These are phyloP conservation scores for Nepenthes mirabilis DNA, from an alignment of 148 eudicot genomes.

Conservation along the genomic window DNA sequence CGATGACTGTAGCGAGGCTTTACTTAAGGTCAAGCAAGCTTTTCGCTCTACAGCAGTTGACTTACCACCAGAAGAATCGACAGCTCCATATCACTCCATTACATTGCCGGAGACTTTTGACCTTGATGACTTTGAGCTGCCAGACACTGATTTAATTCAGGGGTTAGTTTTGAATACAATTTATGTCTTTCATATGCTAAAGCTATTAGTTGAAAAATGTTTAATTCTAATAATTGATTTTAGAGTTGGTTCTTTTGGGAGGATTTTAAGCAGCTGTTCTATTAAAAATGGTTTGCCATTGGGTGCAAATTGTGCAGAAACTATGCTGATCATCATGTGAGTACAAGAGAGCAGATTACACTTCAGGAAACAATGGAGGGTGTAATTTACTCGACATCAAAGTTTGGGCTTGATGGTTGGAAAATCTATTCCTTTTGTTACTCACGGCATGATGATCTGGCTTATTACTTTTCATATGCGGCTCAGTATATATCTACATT, in stretches of 20 bases:
- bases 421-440: not conserved
- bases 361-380: slow-evolving; percentile 91
- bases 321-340: slow-evolving; percentile 76
- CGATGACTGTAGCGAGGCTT: slow-evolving; percentile 93
- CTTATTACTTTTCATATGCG: not conserved
- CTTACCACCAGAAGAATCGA: slow-evolving; percentile 91
- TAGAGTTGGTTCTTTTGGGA: not conserved
- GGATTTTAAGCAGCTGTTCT: not conserved
- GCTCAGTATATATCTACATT: not conserved
- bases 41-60: slow-evolving; percentile 91
- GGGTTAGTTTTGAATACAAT: slow-evolving; percentile 37
- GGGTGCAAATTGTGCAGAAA: slow-evolving; percentile 42
- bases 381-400: slow-evolving; percentile 57
- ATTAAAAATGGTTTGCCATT: not conserved
- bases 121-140: slow-evolving; percentile 98
- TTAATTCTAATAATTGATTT: not conserved
- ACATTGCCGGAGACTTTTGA: slow-evolving; percentile 98
- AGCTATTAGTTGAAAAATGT: not conserved
- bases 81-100: slow-evolving; percentile 93
- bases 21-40: slow-evolving; percentile 90
- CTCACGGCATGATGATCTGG: not conserved
- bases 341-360: slow-evolving; percentile 94
- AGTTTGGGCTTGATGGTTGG: slow-evolving; percentile 93
- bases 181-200: not conserved
- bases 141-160: slow-evolving; percentile 64